Conservation (phyloP, 129 eudicot genomes). For the Helianthus tuberosus region DNA sequence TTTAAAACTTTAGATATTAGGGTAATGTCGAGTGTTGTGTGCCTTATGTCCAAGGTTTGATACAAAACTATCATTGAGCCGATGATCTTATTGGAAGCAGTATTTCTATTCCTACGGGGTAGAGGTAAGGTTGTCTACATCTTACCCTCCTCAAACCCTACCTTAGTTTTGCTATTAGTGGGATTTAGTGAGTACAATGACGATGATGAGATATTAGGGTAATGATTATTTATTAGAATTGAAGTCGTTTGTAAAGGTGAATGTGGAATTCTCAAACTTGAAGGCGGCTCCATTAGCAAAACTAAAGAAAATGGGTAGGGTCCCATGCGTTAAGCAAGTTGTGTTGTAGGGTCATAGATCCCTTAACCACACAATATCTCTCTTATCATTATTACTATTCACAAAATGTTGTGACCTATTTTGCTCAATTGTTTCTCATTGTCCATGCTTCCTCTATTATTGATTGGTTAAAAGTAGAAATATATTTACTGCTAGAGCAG, state of each 20-base stretch:
- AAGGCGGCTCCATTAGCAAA: slow-evolving; percentile 33
- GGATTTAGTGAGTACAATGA: too few relatives aligned
- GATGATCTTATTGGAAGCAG: too few relatives aligned
- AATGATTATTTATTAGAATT: neutral
- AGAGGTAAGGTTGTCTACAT: too few relatives aligned
- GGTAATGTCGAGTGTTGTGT: too few relatives aligned
- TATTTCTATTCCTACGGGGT: too few relatives aligned
- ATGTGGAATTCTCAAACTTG: slow-evolving; percentile 22
- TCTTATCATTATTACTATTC: neutral
- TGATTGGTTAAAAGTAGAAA: neutral
- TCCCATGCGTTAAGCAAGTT: slow-evolving; percentile 33
- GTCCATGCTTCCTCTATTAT: slow-evolving; percentile 14
- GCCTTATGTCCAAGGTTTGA: too few relatives aligned
- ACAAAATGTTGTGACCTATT: slow-evolving; percentile 22
- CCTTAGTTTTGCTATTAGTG: too few relatives aligned
- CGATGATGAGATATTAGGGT: neutral
- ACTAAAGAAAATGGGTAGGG: slow-evolving; percentile 31
- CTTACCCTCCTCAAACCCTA: too few relatives aligned
- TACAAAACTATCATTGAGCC: too few relatives aligned
- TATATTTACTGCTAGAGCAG: neutral
- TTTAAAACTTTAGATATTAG: neutral
- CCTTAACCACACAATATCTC: slow-evolving; percentile 21
- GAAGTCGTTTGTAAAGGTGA: neutral
- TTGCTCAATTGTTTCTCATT: slow-evolving; percentile 18
- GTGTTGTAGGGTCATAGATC: slow-evolving; percentile 29